Conservation (phyloP, 2,329 filamentous ascomycete species). For the Pseudogymnoascus sp. region DNA sequence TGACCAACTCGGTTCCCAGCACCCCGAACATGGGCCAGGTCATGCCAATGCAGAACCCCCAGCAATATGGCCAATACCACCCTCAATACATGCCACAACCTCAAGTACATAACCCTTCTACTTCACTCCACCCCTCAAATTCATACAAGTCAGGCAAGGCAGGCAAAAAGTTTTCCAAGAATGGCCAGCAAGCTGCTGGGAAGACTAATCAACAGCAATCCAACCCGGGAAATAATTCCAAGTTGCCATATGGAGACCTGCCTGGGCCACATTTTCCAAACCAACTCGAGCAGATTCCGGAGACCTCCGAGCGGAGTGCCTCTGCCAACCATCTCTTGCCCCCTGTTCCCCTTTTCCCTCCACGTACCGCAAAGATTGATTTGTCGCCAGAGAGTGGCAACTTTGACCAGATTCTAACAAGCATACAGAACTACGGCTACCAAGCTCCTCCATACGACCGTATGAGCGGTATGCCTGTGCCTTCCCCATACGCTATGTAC, state of each 20-base stretch:
- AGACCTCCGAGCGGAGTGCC: constrained; percentile 15
- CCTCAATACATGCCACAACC: constrained; percentile 28
- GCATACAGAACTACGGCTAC: constrained; percentile 59
- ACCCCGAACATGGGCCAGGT: constrained; percentile 62
- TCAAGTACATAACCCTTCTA: constrained; percentile 49
- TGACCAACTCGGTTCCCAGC: constrained; percentile 57
- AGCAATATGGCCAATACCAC: constrained; percentile 43
- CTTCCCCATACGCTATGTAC: constrained; percentile 34
- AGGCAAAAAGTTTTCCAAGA: constrained; percentile 4
- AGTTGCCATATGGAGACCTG: not conserved
- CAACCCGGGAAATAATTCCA: not conserved
- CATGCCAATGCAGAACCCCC: constrained; percentile 52
- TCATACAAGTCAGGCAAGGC: constrained; percentile 13
- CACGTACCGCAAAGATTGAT: constrained; percentile 39
- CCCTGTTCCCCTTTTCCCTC: constrained; percentile 20
- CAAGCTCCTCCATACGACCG: constrained; percentile 45
- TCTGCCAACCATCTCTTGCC: constrained; percentile 14
- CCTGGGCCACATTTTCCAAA: not conserved
- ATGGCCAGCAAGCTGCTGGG: constrained; percentile 9
- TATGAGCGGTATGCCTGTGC: constrained; percentile 31
- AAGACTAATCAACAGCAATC: not conserved
- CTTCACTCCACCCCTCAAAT: constrained; percentile 19
- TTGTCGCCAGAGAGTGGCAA: constrained; percentile 61
- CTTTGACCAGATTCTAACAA: constrained; percentile 55
- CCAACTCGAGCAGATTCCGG: constrained; percentile 9